phyloP scores from a whole-genome alignment of 495 filamentous ascomycete genomes.

The Neurospora pannonica region DNA sequence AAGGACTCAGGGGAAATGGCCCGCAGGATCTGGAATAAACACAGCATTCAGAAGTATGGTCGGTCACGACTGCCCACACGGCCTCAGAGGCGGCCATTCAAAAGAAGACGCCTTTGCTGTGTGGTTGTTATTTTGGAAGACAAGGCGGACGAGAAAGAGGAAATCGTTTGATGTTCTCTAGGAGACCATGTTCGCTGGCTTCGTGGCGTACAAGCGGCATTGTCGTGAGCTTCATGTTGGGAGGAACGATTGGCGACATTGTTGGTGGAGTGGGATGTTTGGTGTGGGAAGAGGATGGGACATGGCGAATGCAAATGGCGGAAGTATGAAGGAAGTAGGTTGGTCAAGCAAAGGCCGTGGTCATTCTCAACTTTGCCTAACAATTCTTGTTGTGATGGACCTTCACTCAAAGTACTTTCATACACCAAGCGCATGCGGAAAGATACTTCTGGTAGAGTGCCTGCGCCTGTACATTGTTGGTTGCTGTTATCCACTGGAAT shows the following conservation, averaged over 20 bases:
- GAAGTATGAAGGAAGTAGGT: neutral
- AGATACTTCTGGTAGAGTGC: neutral
- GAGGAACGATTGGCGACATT: neutral
- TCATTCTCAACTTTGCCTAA: neutral
- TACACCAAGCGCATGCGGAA: rapidly evolving
- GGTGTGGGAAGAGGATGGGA: neutral
- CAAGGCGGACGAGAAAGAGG: neutral
- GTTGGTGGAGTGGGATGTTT: neutral
- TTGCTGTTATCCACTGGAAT: neutral
- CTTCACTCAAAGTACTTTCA: neutral
- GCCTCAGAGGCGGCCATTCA: too few species aligned
- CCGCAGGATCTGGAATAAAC: too few species aligned
- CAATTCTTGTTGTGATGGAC: neutral
- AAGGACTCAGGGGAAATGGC: neutral
- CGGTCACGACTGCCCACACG: too few species aligned
- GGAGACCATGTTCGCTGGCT: too few species aligned
- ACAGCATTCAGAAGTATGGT: too few species aligned
- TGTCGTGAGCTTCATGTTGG: neutral
- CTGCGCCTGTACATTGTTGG: neutral
- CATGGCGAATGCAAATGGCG: neutral
- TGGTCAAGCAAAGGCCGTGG: neutral
- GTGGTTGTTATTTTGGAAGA: neutral
- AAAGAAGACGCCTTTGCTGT: neutral
- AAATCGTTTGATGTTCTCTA: too few species aligned
- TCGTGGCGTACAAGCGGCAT: too few species aligned